Conservation (phyloP, 371 early-diverging fungal species). For the Apophysomyces elegans region DNA sequence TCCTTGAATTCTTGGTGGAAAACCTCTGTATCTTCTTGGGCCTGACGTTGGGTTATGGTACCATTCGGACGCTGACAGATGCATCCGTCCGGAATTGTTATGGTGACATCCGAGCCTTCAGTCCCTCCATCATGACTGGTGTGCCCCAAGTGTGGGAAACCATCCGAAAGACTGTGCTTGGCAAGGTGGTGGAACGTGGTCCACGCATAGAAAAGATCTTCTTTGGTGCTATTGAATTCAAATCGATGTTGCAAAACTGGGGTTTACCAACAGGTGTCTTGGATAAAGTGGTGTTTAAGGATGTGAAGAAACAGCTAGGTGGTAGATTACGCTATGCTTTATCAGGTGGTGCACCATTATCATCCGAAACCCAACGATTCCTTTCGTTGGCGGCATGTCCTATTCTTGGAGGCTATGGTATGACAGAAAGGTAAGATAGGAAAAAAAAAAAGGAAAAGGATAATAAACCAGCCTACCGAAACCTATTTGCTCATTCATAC, state of each 20-base stretch:
- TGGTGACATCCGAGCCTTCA: conserved; percentile 83
- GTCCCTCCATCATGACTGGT: conserved; percentile 85
- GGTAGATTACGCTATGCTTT: conserved; percentile 74
- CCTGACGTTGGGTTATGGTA: conserved; percentile 81
- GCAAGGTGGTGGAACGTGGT: conserved; percentile 45
- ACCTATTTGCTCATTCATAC: neutral
- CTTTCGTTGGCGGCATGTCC: conserved; percentile 69
- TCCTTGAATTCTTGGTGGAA: conserved; percentile 81
- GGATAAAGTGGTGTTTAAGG: conserved; percentile 74
- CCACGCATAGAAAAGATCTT: conserved; percentile 50
- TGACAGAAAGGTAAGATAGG: conserved; percentile 26
- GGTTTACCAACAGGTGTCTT: conserved; percentile 64
- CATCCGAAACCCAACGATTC: conserved; percentile 69
- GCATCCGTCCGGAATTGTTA: conserved; percentile 84
- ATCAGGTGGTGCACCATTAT: conserved; percentile 88
- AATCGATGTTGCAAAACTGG: conserved; percentile 51
- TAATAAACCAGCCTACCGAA: neutral
- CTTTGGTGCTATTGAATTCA: conserved; percentile 55
- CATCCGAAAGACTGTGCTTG: conserved; percentile 74
- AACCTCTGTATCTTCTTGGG: conserved; percentile 69
- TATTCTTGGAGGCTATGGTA: conserved; percentile 78
- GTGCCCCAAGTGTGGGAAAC: conserved; percentile 89
- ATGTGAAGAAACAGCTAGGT: conserved; percentile 74
- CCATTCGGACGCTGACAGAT: conserved; percentile 80
- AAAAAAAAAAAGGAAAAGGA: no score